Percentiles rank a stretch among this genome's conserved stretches.
Evolutionary conservation across 78 protist species (phyloP).

Genomic region (Protostelium mycophagum): DNA sequence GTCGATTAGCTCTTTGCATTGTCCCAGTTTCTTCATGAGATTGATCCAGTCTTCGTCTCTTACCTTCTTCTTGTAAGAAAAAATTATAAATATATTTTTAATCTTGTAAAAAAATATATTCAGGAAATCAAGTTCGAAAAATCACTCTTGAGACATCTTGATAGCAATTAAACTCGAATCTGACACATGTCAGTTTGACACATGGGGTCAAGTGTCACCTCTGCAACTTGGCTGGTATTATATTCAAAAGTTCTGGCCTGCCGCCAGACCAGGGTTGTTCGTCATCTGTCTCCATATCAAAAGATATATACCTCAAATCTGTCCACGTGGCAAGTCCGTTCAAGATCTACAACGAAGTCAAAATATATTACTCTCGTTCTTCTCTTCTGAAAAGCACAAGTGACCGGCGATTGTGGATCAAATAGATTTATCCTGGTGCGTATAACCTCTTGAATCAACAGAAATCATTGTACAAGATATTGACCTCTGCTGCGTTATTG

Average conservation of each 20-base stretch:
- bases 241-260: not conserved
- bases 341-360: too few relatives aligned
- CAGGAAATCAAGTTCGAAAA: too few relatives aligned
- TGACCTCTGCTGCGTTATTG: too few relatives aligned
- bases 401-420: too few relatives aligned
- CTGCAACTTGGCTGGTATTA: not conserved
- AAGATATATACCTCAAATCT: not conserved
- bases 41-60: not conserved
- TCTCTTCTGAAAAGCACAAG: too few relatives aligned
- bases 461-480: too few relatives aligned
- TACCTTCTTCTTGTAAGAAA: not conserved
- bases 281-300: not conserved
- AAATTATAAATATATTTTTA: too few relatives aligned
- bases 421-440: too few relatives aligned
- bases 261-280: not conserved
- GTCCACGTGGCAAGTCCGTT: not conserved
- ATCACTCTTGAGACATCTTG: too few relatives aligned
- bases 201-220: not conserved
- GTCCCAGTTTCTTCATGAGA: not conserved
- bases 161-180: not conserved
- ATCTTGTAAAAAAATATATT: too few relatives aligned
- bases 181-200: not conserved
- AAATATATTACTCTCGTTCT: too few relatives aligned
- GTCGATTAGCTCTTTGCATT: not conserved
- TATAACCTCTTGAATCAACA: too few relatives aligned